Conservation (phyloP, 2,329 filamentous ascomycete genomes). For the Amphichorda felina region DNA sequence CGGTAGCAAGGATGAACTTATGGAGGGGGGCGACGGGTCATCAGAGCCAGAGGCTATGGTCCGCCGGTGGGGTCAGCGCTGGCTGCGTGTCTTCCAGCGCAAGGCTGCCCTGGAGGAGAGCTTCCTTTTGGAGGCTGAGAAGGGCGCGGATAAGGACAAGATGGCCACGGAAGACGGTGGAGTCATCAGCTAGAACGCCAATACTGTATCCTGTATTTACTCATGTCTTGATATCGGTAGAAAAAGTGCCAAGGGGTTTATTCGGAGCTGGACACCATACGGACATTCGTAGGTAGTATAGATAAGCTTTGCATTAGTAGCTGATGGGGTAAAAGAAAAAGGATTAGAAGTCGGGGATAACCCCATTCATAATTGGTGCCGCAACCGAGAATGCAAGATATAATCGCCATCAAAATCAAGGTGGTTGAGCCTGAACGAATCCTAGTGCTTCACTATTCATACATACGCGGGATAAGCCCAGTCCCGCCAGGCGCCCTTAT, state of each 20-base stretch:
- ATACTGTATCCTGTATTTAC: too few relatives aligned
- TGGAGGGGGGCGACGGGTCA: constrained; percentile 48
- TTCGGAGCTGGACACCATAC: not conserved
- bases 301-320: too few relatives aligned
- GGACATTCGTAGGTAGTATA: too few relatives aligned
- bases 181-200: not conserved
- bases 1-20: constrained; percentile 65
- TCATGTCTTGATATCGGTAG: not conserved
- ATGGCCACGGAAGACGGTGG: constrained; percentile 8
- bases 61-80: constrained; percentile 70
- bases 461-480: too few relatives aligned
- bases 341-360: not conserved
- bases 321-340: too few relatives aligned
- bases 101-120: constrained; percentile 80
- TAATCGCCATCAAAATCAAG: too few relatives aligned
- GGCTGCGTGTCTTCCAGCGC: constrained; percentile 75
- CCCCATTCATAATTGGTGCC: too few relatives aligned
- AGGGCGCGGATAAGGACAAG: constrained; percentile 13
- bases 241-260: not conserved
- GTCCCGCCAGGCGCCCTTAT: too few relatives aligned
- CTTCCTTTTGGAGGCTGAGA: constrained; percentile 27
- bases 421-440: too few relatives aligned
- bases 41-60: constrained; percentile 52
- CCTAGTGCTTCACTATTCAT: too few relatives aligned
- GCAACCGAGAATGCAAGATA: too few relatives aligned